Base-by-base conservation (phyloP, 2,329 filamentous ascomycete genomes). In the Pyricularia pennisetigena region DNA sequence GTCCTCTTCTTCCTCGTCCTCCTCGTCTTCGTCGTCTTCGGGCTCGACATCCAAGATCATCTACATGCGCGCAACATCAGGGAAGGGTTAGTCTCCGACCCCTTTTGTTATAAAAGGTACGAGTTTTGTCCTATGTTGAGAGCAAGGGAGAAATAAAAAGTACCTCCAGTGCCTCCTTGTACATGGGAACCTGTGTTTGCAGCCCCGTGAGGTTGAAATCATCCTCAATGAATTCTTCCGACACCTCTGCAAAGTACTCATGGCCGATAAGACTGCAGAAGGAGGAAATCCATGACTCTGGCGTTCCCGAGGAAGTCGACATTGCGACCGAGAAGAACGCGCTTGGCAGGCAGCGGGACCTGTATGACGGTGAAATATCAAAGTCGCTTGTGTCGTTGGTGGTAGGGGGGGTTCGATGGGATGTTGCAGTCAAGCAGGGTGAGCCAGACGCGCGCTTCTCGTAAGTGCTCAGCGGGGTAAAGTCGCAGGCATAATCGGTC, bases 21-120 rank as follows among this genome's bases (percentile, higher is more conserved):
- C 90, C 8, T 94, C 91, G 0, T 93, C 90, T n/a, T 93, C 91
- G 68, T 93, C 91, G 63, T 97, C 94, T 80, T 97, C 94, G 54
- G 95, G 94, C 77, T 99, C 95, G 66, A 99, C 95, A 74, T 99
- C 95, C 71, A 99, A 85, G 73, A 99, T 98, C 94, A 99, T 97
- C 87, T 90, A 71, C 26, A 9, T 12, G n/a, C 6, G 66, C 24
- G 65, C 26, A 68, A 64, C 65, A 62, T 62, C 59, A 30, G 10
- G 24, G 4, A 28, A 62, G 24, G 24, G 59, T 62, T 20, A 62
- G 59, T 28, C 26, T 29, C n/a, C 24, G 57, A 24, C 28, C 12
- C 10, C 2, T 12, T 61, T 61, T 26, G 5, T 4, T 28, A 76
- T 72, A 67, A 68, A 30, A 35, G 64, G 41, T n/a, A 49, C 7